Evolutionary conservation across 2,329 filamentous ascomycete genomes (phyloP).

Genomic region (Phymatotrichopsis omnivora): DNA sequence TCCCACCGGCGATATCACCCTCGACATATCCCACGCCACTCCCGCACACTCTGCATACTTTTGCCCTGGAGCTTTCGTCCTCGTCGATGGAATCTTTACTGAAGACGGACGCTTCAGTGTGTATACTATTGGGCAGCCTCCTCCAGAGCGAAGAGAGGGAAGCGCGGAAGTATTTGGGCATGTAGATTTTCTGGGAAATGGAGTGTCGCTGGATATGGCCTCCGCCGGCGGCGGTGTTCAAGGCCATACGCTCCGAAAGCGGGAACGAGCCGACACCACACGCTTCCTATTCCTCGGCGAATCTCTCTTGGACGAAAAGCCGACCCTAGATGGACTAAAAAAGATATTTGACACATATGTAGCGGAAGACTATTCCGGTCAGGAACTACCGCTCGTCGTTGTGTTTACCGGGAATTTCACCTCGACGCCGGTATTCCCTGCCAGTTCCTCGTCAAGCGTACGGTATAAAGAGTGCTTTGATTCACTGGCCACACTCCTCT

Average conservation of each 20-base stretch:
- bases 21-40: slow-evolving; percentile 72
- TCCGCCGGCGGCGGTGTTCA: slow-evolving; percentile 26
- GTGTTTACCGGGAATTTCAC: slow-evolving; percentile 80
- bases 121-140: slow-evolving; percentile 83
- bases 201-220: slow-evolving; percentile 29
- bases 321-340: slow-evolving; percentile 67
- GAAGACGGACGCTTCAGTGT: slow-evolving; percentile 91
- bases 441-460: slow-evolving; percentile 44
- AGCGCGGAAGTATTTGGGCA: slow-evolving; percentile 65
- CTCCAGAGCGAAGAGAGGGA: slow-evolving; percentile 70
- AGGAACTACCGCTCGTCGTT: slow-evolving; percentile 64
- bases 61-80: slow-evolving; percentile 86
- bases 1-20: slow-evolving; percentile 71
- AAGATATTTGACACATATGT: slow-evolving; percentile 69
- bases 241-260: slow-evolving; percentile 17
- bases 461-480: slow-evolving; percentile 80
- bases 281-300: slow-evolving; percentile 72
- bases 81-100: slow-evolving; percentile 93
- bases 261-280: slow-evolving; percentile 26
- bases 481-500: slow-evolving; percentile 66
- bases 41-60: slow-evolving; percentile 87
- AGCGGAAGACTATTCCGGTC: too few relatives aligned
- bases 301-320: slow-evolving; percentile 73
- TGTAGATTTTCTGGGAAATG: slow-evolving; percentile 78
- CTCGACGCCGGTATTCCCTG: neutral